These are phyloP conservation scores for Ajuga reptans DNA, from an alignment of 305 asterid genomes.

Conservation along the genomic window DNA sequence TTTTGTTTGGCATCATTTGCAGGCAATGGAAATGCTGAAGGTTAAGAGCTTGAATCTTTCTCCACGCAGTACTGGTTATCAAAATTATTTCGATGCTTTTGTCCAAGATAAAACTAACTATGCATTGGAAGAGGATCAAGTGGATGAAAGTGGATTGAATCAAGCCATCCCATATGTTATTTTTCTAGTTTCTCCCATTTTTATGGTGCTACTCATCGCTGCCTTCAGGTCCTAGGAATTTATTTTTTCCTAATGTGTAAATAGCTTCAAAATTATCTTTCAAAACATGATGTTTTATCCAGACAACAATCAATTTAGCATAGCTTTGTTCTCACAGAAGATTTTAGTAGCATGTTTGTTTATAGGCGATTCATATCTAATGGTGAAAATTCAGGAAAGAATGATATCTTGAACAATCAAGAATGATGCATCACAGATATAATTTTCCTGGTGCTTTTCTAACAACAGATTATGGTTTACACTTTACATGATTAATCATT, in stretches of 20 bases:
- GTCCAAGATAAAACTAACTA: conserved; percentile 39
- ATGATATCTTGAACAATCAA: too few relatives aligned
- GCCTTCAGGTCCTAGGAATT: conserved; percentile 21
- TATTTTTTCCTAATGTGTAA: conserved; percentile 4
- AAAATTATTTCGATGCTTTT: conserved; percentile 73
- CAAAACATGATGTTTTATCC: not conserved
- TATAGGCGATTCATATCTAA: not conserved
- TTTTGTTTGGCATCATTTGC: conserved; percentile 16
- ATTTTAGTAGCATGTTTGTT: not conserved
- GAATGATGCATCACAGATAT: not conserved
- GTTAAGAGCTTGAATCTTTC: conserved; percentile 32
- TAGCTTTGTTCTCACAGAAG: not conserved
- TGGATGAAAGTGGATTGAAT: conserved; percentile 40
- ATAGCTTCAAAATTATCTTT: conserved; percentile 14
- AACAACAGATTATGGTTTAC: too few relatives aligned
- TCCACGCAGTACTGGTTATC: conserved; percentile 40
- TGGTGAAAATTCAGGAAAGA: too few relatives aligned
- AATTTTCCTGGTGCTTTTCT: not conserved
- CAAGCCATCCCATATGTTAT: conserved; percentile 55
- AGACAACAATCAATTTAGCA: not conserved
- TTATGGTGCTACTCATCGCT: conserved; percentile 48
- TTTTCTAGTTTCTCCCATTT: conserved; percentile 55
- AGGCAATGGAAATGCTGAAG: conserved; percentile 97
- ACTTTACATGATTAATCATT: not conserved
- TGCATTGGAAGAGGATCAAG: conserved; percentile 32